Evolutionary conservation across 2,329 filamentous ascomycete genomes (phyloP), one percentile per base, ranked within the genome.

Genomic region (Pseudonectria foliicola): DNA sequence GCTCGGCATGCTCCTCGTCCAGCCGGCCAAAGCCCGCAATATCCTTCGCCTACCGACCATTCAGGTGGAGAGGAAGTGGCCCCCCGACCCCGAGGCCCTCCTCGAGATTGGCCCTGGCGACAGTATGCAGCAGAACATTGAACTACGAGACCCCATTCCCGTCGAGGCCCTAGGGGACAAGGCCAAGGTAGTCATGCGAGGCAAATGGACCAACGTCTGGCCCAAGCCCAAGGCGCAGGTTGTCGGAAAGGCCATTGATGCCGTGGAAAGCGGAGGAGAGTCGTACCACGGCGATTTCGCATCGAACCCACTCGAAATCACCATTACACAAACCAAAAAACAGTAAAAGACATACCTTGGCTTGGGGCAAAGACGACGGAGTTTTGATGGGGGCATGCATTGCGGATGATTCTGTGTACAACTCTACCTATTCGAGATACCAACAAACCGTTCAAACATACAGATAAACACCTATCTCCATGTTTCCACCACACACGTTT

Each of bases 201-300:
- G 62, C 5, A 39, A 45, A 31, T 66, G 62, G 62, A 54, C 50
- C 45, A 47, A 49, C 12, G 61, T 63, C 10, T 63, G 61, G 60
- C 46, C 48, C 6, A 37, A 42, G 28, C 12, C 39, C 11, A 44
- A 40, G 37, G 38, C 33, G 45, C 46, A 44, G 28, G 26, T 50
- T 11, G 40, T 36, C 15, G 37, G 40, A n/a, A 30, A 37, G 10
- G 43, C 41, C 12, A 30, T 35, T 27, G 37, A 42, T 8, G 18
- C 18, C 18, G 18, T 21, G 18, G 18, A 21, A 21, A 5, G 8
- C 18, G 18, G 18, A 6, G 18, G 18, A 21, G 18, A 21, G 18
- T 21, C 18, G 18, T 21, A 6, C 18, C 18, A 21, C 5, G 18
- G 18, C 18, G 18, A 21, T 8, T 21, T 21, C 8, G 18, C 18